Percentiles rank a stretch among this genome's conserved stretches.
Conservation (phyloP, 192 early-diverging fungal species). For the Haplosporangium gracile region DNA sequence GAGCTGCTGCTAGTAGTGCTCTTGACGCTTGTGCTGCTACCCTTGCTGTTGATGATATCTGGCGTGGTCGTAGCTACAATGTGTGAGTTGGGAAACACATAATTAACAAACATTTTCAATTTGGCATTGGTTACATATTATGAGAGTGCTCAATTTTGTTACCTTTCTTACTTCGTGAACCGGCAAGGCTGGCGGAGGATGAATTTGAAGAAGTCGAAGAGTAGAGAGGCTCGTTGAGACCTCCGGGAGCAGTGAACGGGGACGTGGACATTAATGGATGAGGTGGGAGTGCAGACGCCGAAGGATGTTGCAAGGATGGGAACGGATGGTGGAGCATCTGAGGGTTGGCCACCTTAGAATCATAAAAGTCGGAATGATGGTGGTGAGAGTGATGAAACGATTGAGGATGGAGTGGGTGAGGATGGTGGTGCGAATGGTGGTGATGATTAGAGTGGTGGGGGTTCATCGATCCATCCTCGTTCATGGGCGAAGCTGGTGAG, state of each 20-base stretch:
- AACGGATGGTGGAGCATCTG: conserved; percentile 29
- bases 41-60: conserved; percentile 1
- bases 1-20: background rate
- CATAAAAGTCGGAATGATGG: conserved; percentile 17
- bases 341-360: conserved; percentile 17
- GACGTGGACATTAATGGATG: conserved; percentile 51
- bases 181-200: conserved; percentile 15
- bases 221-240: conserved; percentile 48
- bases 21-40: background rate
- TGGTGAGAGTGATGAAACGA: conserved; percentile 19
- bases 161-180: conserved; percentile 34
- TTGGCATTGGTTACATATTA: background rate
- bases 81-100: background rate
- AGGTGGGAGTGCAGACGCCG: conserved; percentile 19
- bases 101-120: background rate
- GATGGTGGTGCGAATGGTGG: conserved; percentile 12
- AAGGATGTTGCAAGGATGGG: conserved; percentile 19
- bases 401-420: conserved; percentile 22
- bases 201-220: conserved; percentile 16
- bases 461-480: background rate
- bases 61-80: conserved; percentile 15
- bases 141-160: background rate
- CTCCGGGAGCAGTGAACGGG: conserved; percentile 30
- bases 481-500: background rate
- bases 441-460: conserved; percentile 12